Evolutionary conservation across 176 grass and related monocot species (phyloP), one percentile per base, ranked within the genome.

Genomic region (Echinochloa phyllopogon): DNA sequence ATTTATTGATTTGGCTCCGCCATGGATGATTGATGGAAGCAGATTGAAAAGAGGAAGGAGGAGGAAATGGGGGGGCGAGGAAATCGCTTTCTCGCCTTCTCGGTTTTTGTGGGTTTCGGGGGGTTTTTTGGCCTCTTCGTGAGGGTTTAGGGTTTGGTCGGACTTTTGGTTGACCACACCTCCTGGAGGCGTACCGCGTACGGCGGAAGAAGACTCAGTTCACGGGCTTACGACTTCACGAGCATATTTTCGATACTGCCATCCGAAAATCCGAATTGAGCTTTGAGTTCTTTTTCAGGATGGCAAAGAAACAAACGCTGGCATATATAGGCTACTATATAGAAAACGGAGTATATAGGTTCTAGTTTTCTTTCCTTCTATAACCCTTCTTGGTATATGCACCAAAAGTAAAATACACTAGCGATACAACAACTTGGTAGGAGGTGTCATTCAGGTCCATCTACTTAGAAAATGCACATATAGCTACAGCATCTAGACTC

Each of bases 61-160:
- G 44, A 44, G 11, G 84, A 18, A 51, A 56, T 37, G 58, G 58
- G 74, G 74, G 38, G 20, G 52, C 42, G 36, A 44, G 17, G 56
- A 69, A 67, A 65, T 79, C 42, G 65, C 47, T 10, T 64, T 27
- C 52, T 79, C 42, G 65, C 47, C 6, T 64, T 41, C 52, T 79
- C 67, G 70, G 64, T 62, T 77, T 60, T 49, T 33, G 29, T 33
- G 29, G 7, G 44, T 25, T 33, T 63, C 33, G 62, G 68, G 33
- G 27, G 70, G 33, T 11, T 52, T 12, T 74, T 74, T 15, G 65
- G 41, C 42, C 60, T 16, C 3, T 6, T 24, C 33, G 33, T 4
- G 56, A 76, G 86, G 83, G 55, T 86, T 85, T 88, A 72, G 63
- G 81, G 83, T 70, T 85, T 79, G 38, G 63, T 37, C 2, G 13